A percentile compares a stretch with the other conserved stretches of the same genome.
Conservation (phyloP, 1,139 yeast species). For the Blastobotrys arbuscula region DNA sequence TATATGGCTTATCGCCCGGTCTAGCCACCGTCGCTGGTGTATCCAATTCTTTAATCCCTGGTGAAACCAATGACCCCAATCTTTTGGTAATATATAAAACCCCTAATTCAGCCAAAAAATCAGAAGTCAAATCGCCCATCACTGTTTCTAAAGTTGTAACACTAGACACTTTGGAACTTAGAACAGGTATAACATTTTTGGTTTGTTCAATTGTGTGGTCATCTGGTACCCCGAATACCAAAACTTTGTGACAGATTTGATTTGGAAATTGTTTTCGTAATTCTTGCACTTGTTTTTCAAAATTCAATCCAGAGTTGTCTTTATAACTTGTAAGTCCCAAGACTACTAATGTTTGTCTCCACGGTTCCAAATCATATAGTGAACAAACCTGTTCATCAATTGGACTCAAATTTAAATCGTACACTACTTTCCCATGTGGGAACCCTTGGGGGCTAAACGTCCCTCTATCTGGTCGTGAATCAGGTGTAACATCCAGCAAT, state of each 20-base stretch:
- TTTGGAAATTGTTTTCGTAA: slow-evolving; percentile 47
- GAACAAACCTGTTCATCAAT: slow-evolving; percentile 57
- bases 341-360: slow-evolving; percentile 51
- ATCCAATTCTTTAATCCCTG: slow-evolving; percentile 31
- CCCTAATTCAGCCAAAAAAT: slow-evolving; percentile 59
- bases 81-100: slow-evolving; percentile 47
- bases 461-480: slow-evolving; percentile 42
- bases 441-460: slow-evolving; percentile 78
- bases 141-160: slow-evolving; percentile 56
- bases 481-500: slow-evolving; percentile 68
- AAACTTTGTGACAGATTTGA: slow-evolving; percentile 56
- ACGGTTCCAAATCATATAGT: slow-evolving; percentile 85
- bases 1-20: slow-evolving; percentile 20
- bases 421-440: slow-evolving; percentile 68
- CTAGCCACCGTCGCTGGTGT: slow-evolving; percentile 18
- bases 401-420: slow-evolving; percentile 46
- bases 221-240: slow-evolving; percentile 53
- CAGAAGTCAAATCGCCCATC: slow-evolving; percentile 64
- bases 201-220: slow-evolving; percentile 29
- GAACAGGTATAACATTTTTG: slow-evolving; percentile 30
- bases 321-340: slow-evolving; percentile 55
- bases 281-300: slow-evolving; percentile 32
- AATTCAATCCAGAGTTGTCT: slow-evolving; percentile 29
- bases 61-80: slow-evolving; percentile 34
- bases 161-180: slow-evolving; percentile 24